Evolutionary conservation across 73 alveolate species (phyloP).

Genomic region (Diophrys sp.): DNA sequence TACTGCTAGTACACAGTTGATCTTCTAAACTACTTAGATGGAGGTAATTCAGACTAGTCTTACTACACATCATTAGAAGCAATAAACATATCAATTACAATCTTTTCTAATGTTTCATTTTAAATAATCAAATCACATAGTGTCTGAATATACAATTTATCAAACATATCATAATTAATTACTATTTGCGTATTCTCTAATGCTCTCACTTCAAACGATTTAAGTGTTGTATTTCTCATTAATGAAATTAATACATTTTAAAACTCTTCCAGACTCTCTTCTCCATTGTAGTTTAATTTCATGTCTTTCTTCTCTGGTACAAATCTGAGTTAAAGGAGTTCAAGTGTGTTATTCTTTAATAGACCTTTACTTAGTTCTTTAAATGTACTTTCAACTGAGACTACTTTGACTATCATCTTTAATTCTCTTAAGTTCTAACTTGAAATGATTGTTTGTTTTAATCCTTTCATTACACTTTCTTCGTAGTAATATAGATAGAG

Average conservation of each 20-base stretch:
- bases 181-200: neutral
- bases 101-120: neutral
- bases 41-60: no score
- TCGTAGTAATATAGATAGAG: neutral
- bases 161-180: neutral
- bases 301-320: neutral
- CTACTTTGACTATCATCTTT: neutral
- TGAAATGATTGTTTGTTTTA: no score
- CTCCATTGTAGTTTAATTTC: neutral
- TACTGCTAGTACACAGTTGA: no score
- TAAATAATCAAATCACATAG: neutral
- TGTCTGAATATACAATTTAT: neutral
- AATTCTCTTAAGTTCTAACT: no score
- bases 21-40: no score
- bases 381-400: neutral
- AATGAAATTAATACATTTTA: no score
- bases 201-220: neutral
- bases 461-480: neutral
- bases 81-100: neutral
- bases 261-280: neutral
- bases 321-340: neutral
- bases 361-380: neutral
- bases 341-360: neutral
- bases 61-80: no score
- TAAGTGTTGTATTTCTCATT: neutral